Percentiles rank a stretch among this genome's conserved stretches.
These are phyloP conservation scores for Fusarium napiforme DNA, from an alignment of 2,329 filamentous ascomycete species.

Conservation along the genomic window DNA sequence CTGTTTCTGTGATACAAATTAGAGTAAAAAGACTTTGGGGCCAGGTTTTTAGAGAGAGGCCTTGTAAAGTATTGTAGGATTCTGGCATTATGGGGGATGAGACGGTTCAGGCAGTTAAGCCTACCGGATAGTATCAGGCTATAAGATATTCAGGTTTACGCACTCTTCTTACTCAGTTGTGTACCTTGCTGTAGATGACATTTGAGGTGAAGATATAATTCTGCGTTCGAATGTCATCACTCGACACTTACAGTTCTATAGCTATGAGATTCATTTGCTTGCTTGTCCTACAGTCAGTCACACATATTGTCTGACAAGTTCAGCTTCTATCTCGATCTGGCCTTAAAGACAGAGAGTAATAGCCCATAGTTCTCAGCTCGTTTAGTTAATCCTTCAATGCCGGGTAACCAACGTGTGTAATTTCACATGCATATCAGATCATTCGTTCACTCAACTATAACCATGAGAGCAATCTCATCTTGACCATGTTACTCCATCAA, in stretches of 20 bases:
- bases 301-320: no score
- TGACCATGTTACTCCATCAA: background rate
- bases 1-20: conserved; percentile 11
- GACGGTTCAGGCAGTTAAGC: background rate
- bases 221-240: no score
- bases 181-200: background rate
- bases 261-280: no score
- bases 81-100: background rate
- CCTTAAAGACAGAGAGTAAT: background rate
- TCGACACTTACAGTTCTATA: fast-evolving
- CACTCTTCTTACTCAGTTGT: background rate
- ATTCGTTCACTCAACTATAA: background rate
- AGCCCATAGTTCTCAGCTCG: background rate
- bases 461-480: background rate
- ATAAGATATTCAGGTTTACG: background rate
- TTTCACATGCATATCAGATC: conserved; percentile 10
- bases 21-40: background rate
- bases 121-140: background rate
- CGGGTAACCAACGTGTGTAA: background rate
- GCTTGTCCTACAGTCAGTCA: background rate
- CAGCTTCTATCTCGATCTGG: background rate
- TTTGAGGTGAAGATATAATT: background rate
- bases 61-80: conserved; percentile 13
- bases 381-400: background rate
- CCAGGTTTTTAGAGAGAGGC: background rate